Evolutionary conservation across 495 filamentous ascomycete species (phyloP).

Genomic region (Penicillium dipodomyicola): DNA sequence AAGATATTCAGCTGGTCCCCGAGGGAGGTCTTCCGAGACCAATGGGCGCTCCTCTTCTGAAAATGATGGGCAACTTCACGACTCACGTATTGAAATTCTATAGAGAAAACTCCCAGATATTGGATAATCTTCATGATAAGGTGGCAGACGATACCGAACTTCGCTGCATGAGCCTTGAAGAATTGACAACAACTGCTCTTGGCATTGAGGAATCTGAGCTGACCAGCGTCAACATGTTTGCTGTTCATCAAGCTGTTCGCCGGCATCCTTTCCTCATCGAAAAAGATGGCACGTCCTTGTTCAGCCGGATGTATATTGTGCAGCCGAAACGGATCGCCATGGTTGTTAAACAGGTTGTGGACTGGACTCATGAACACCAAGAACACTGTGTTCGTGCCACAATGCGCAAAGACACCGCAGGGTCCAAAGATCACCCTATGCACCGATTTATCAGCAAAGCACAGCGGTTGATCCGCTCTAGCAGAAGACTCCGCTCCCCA

Average conservation of each 20-base stretch:
- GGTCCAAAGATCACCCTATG: slow-evolving; percentile 39
- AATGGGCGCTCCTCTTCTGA: slow-evolving; percentile 35
- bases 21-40: slow-evolving; percentile 47
- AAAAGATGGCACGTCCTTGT: slow-evolving; percentile 49
- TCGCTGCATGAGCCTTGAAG: slow-evolving; percentile 57
- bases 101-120: slow-evolving; percentile 43
- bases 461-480: slow-evolving; percentile 61
- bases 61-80: slow-evolving; percentile 34
- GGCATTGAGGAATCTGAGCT: slow-evolving; percentile 43
- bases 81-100: slow-evolving; percentile 33
- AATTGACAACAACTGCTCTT: slow-evolving; percentile 57
- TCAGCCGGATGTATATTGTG: slow-evolving; percentile 46
- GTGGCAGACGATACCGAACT: slow-evolving; percentile 48
- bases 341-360: slow-evolving; percentile 45
- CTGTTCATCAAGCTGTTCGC: slow-evolving; percentile 61
- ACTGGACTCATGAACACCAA: slow-evolving; percentile 60
- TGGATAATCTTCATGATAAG: slow-evolving; percentile 50
- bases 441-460: slow-evolving; percentile 64
- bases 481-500: slow-evolving; percentile 59
- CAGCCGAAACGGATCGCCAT: slow-evolving; percentile 45
- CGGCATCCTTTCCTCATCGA: slow-evolving; percentile 39
- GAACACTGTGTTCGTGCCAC: slow-evolving; percentile 37
- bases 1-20: slow-evolving; percentile 41
- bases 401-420: slow-evolving; percentile 18
- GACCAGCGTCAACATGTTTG: slow-evolving; percentile 57